These are phyloP conservation scores for Lactuca saligna DNA, from an alignment of 129 eudicot genomes.

Conservation along the genomic window DNA sequence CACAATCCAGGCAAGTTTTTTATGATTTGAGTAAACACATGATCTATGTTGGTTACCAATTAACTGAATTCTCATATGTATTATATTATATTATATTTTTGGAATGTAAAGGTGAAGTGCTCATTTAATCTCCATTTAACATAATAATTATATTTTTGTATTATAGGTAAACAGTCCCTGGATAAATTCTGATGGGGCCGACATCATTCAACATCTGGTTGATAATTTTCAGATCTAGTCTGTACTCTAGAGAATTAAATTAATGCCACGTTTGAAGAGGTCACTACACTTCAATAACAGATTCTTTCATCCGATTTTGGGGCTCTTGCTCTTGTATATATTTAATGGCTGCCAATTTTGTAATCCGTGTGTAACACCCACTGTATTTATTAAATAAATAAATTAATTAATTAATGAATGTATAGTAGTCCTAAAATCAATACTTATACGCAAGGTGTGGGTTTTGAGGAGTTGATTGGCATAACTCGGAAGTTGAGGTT, in stretches of 20 bases:
- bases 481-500: no score
- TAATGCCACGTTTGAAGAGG: conserved; percentile 2
- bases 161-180: conserved; percentile 67
- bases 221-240: conserved; percentile 62
- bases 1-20: conserved; percentile 82
- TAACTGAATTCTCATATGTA: neutral
- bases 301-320: neutral
- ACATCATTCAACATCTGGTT: conserved; percentile 72
- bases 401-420: no score
- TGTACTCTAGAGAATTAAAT: neutral
- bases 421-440: no score
- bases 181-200: conserved; percentile 74
- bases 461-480: no score
- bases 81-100: neutral
- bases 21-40: conserved; percentile 8
- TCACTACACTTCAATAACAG: conserved; percentile 10
- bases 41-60: neutral
- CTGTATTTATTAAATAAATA: no score
- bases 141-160: neutral
- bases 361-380: no score
- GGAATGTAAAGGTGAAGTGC: no score
- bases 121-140: no score
- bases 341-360: conserved; percentile 9
- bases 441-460: no score
- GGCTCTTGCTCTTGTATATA: conserved; percentile 16